Evolutionary conservation across 1,284 basidiomycete genomes (phyloP).

Genomic region (Naganishia sp.): DNA sequence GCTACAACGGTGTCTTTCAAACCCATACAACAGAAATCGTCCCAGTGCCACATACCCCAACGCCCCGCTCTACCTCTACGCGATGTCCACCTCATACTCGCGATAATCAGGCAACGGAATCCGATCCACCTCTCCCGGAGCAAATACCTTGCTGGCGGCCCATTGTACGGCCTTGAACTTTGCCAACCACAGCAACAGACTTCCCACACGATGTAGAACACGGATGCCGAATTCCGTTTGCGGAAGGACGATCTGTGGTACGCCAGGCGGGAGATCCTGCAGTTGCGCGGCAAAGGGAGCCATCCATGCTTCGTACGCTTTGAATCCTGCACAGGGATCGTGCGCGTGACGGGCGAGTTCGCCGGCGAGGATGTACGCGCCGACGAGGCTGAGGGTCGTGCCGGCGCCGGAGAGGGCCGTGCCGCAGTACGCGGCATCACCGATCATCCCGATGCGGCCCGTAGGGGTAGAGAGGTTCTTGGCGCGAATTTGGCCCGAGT

Average conservation of each 20-base stretch:
- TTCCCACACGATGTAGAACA: neutral
- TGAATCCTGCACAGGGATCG: neutral
- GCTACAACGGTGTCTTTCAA: too few species aligned
- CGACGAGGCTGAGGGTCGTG: slow-evolving; percentile 36
- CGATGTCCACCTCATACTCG: neutral
- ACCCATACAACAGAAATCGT: too few species aligned
- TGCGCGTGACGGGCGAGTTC: slow-evolving; percentile 35
- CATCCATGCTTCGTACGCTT: slow-evolving; percentile 17
- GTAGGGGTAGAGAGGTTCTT: slow-evolving; percentile 19
- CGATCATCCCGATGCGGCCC: slow-evolving; percentile 36
- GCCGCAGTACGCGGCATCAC: slow-evolving; percentile 40
- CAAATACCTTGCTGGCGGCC: neutral
- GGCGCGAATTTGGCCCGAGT: slow-evolving; percentile 36
- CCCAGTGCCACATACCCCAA: too few species aligned
- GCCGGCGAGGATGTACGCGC: slow-evolving; percentile 40
- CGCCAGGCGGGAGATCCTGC: slow-evolving; percentile 11
- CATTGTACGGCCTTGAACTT: slow-evolving; percentile 1
- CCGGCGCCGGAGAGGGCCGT: slow-evolving; percentile 40
- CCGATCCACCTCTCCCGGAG: neutral
- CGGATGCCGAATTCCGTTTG: neutral
- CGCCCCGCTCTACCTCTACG: too few species aligned
- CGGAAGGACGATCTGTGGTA: slow-evolving; percentile 14
- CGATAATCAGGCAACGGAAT: slow-evolving; percentile 11
- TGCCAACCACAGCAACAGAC: neutral
- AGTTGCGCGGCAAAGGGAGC: neutral